Evolutionary conservation across 371 early-diverging fungal species (phyloP), one percentile per base, ranked within the genome.

Genomic region (Mucor lusitanicus): DNA sequence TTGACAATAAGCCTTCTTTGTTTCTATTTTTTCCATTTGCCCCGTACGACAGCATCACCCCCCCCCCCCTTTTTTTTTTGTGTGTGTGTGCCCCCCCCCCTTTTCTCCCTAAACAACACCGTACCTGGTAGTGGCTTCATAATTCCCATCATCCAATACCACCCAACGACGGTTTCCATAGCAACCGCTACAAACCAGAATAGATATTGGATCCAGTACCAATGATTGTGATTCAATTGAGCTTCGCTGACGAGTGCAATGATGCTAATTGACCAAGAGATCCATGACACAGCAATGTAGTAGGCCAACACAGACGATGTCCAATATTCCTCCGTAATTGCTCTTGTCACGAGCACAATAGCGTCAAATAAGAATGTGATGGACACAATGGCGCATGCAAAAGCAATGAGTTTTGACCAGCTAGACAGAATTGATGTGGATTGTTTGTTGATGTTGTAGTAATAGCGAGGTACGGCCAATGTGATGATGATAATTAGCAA

Each of bases 181-280:
- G 78, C 32, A 21, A 60, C 57, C 32, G 76, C 76, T 12, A 68
- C 56, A 28, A 67, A 68, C 73, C 77, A 84, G 62, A 78, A 81
- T 13, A 63, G 44, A 57, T 84, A 84, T 37, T 80, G 84, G 19
- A 77, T 44, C 84, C 84, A 84, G 46, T 73, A 68, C 81, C 81
- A 84, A 4, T 27, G 23, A 55, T 71, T 70, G 5, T 71, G 67
- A 33, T 73, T 78, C 48, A 72, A 72, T 53, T 74, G 69, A 3
- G 78, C 71, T 64, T 83, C 81, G 50, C 75, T 71, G 3, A 70
- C 42, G 7, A 79, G 59, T 17, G 59, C 63, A 2, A 65, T 61
- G 21, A 80, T 61, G n/a, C 56, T 59, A 17, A 81, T 23, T 19
- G 63, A 64, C 84, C 84, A 84, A 11, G 81, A 74, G 4, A 77